Base-by-base conservation (phyloP, 1,284 basidiomycete species). In the Malassezia brasiliensis region DNA sequence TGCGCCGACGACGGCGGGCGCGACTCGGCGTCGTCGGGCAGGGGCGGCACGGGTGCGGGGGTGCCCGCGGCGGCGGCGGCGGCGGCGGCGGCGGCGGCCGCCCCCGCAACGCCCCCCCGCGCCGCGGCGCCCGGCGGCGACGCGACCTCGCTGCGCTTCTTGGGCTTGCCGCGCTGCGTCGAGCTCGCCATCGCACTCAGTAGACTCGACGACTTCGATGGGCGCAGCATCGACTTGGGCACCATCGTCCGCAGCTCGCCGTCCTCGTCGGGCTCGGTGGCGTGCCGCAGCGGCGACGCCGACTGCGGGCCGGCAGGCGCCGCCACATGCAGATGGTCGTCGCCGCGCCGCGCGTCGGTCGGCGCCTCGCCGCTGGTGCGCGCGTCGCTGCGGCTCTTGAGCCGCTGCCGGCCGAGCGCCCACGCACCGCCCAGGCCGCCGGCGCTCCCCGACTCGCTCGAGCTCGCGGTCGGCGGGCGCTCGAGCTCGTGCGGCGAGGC, bases 201-300 rank as follows among this genome's bases (percentile, higher is more conserved):
- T 14, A 57, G 39, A 14, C 55, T 40, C 11, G 55, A 52, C 22
- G 55, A 57, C 46, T 57, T 57, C 25, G 55, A 52, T 25, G 48
- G 38, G 11, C 47, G 48, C 6, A 57, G 44, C 50, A 44, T 32
- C 30, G 38, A 25, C 37, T 48, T 48, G 14, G 47, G 47, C 19
- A 47, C 30, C 45, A 47, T 47, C 7, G 45, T 22, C 5, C 35
- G 30, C 11, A 25, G 45, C 17, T 48, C 34, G 47, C 22, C 47
- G 47, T 28, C 35, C 15, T 48, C 47, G 20, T 37, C 47, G 45
- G 9, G 17, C 17, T 32, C 31, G 4, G 14, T 17, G 22, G 14
- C 20, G 14, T 25, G 14, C 12, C 45, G 45, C 31, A 47, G 20
- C 25, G 45, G 45, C 45, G 45, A 34, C 31, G 32, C 45, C 11